These are phyloP conservation scores for Mitragyna speciosa DNA, from an alignment of 257 asterid species.

Conservation along the genomic window DNA sequence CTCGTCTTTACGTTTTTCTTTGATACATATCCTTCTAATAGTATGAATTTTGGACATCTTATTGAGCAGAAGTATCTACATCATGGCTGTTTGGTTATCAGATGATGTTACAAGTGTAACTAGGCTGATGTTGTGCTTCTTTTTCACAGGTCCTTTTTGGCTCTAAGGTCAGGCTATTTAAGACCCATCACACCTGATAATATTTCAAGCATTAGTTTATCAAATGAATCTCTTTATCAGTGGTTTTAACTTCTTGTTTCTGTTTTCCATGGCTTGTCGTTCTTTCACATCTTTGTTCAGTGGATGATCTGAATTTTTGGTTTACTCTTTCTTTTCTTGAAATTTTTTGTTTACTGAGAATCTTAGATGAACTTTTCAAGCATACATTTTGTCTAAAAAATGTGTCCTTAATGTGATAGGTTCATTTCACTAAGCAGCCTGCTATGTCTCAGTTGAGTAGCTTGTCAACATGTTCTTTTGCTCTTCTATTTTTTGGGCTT, in stretches of 20 bases:
- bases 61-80: background rate
- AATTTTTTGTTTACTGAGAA: background rate
- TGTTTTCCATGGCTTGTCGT: too few relatives aligned
- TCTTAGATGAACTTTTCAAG: background rate
- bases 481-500: background rate
- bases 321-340: background rate
- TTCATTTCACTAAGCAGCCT: background rate
- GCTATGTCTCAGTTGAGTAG: background rate
- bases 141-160: conserved; percentile 84
- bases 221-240: background rate
- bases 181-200: too few relatives aligned
- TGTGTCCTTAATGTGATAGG: background rate
- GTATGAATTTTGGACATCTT: background rate
- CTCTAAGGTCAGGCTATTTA: too few relatives aligned
- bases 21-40: background rate
- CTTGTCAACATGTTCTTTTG: background rate
- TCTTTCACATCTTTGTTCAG: background rate
- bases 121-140: conserved; percentile 10
- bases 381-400: background rate
- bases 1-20: conserved; percentile 80
- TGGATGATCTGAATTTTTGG: background rate
- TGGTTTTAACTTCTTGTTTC: background rate
- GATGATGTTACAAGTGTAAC: conserved; percentile 5
- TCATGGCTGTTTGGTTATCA: background rate
- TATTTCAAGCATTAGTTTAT: background rate